A percentile compares a stretch with the other conserved stretches of the same genome.
These are phyloP conservation scores for Metarhizium sp. DNA, from an alignment of 2,329 filamentous ascomycete species.

Conservation along the genomic window DNA sequence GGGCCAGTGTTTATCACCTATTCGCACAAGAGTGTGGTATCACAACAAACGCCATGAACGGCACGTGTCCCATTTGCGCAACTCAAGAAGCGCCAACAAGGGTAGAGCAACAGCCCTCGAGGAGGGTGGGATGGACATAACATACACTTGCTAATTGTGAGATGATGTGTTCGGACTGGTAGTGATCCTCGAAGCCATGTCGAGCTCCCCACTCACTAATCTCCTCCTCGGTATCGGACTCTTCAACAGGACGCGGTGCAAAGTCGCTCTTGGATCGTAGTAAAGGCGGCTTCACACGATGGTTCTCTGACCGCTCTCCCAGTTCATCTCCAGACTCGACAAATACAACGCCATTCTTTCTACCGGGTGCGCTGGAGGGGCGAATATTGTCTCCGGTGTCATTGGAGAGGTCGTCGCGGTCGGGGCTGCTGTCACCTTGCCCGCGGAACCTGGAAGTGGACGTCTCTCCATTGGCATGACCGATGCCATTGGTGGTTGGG, in stretches of 20 bases:
- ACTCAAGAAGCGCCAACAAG: not conserved
- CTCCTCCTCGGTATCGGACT: constrained; percentile 33
- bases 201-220: constrained; percentile 50
- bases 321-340: constrained; percentile 21
- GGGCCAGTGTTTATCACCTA: not conserved
- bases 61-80: constrained; percentile 6
- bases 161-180: constrained; percentile 83
- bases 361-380: constrained; percentile 36
- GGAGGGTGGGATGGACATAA: not conserved
- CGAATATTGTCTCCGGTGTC: constrained; percentile 24
- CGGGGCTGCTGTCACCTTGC: constrained; percentile 18
- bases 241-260: constrained; percentile 30
- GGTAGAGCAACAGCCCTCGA: not conserved
- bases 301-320: constrained; percentile 25
- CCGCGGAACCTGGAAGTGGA: constrained; percentile 19
- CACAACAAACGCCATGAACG: constrained; percentile 3
- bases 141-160: constrained; percentile 72
- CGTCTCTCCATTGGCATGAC: constrained; percentile 16
- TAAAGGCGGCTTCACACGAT: constrained; percentile 39
- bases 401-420: constrained; percentile 18
- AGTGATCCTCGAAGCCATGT: constrained; percentile 89
- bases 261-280: constrained; percentile 50
- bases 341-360: constrained; percentile 24
- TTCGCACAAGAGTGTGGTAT: not conserved
- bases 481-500: constrained; percentile 8